phyloP scores from a whole-genome alignment of 2,329 filamentous ascomycete genomes.

The Apiospora marii region DNA sequence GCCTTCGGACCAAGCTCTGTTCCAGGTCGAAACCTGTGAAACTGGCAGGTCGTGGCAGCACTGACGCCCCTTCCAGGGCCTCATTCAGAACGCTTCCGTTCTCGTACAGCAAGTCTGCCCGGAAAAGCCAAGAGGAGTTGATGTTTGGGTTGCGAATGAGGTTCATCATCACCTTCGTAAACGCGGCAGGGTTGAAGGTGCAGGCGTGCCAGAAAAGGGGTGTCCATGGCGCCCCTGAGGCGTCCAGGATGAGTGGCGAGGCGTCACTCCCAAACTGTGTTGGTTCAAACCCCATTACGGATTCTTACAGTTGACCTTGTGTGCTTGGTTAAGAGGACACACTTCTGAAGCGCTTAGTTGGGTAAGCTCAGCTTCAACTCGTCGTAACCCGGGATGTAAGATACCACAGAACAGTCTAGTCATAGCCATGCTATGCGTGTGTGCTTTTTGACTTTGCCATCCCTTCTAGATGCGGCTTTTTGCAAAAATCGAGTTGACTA shows the following conservation, averaged over 20 bases:
- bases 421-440: background rate
- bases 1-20: constrained; percentile 74
- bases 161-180: constrained; percentile 74
- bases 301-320: background rate
- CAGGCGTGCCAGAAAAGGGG: constrained; percentile 65
- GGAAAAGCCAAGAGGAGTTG: constrained; percentile 79
- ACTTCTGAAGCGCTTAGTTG: background rate
- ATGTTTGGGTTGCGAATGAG: constrained; percentile 81
- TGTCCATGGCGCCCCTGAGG: constrained; percentile 53
- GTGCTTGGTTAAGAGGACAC: background rate
- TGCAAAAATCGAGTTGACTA: constrained; percentile 12
- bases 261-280: constrained; percentile 44
- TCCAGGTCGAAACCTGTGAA: constrained; percentile 58
- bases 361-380: background rate
- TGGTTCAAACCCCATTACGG: constrained; percentile 45
- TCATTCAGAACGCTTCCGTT: constrained; percentile 45
- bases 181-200: constrained; percentile 69
- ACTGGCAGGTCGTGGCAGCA: constrained; percentile 48
- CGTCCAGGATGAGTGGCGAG: constrained; percentile 46
- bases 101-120: constrained; percentile 76
- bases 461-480: constrained; percentile 14
- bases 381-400: background rate
- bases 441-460: constrained; percentile 8
- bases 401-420: background rate
- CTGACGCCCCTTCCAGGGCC: constrained; percentile 35